Base-by-base conservation (phyloP, 208 protist species). In the Trichomonas vaginalis region DNA sequence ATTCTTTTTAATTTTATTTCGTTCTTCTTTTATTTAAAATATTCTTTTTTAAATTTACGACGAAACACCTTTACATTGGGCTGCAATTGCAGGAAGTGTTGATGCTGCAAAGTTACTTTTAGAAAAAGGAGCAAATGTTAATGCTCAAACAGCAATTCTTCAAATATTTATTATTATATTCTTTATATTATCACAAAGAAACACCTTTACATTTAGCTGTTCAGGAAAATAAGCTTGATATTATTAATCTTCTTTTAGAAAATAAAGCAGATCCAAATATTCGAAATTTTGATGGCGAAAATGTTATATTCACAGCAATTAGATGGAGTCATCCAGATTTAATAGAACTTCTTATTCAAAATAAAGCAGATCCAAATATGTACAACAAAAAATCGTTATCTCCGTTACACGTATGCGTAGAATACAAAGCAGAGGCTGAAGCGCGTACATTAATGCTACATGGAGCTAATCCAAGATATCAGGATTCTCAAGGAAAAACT, bases 211-310 rank as follows among this genome's bases (percentile, higher is more conserved):
- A 92, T 56, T 51, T 42, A 14, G 86, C 86, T 15, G 86, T 32
- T 35, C 42, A 48, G 6, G 46, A 92, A 48, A 45, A 39, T 51
- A 48, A 42, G 9, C 9, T 92, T 39, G 86, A 92, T 51, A 32
- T 45, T 32, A 32, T 45, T 39, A 47, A 92, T 27, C 15, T 92
- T 49, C 86, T 92, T 92, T 0, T 92, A 51, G 45, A 92, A 92
- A 92, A 92, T 51, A 45, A 45, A 92, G 40, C 86, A 35, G 45
- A 92, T 92, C 86, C 86, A 51, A 92, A 92, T 51, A 92, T 92
- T 39, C 6, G 45, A 45, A 45, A 48, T 88, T 88, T 51, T 56
- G 23, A 45, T 56, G 42, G 27, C 51, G 86, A 92, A 51, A 92
- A 92, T 51, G 17, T 4, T 32, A 42, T 92, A 27, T 92, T 92